Evolutionary conservation across 164 flowering plant species (phyloP).

Genomic region (Warburgia ugandensis): DNA sequence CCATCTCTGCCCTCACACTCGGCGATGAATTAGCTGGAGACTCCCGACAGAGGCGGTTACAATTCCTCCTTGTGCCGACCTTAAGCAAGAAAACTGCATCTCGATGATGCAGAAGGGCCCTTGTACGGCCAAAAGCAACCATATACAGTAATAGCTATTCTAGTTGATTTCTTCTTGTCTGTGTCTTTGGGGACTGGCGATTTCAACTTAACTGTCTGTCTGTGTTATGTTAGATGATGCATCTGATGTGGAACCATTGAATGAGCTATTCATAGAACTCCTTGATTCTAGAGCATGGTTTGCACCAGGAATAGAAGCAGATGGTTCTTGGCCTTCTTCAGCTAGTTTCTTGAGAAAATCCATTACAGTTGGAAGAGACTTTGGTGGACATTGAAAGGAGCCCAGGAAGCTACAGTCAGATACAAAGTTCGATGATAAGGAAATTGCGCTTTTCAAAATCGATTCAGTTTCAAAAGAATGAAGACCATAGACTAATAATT

Average conservation of each 20-base stretch:
- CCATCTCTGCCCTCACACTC: no score
- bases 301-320: conserved; percentile 24
- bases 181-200: conserved; percentile 44
- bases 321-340: conserved; percentile 31
- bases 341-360: conserved; percentile 42
- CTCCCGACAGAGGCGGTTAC: no score
- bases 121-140: conserved; percentile 1
- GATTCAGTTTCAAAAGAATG: no score
- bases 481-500: background rate
- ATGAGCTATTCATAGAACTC: conserved; percentile 17
- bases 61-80: no score
- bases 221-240: conserved; percentile 26
- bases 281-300: conserved; percentile 35
- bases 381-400: conserved; percentile 38
- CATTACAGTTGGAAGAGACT: conserved; percentile 49
- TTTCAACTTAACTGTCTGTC: conserved; percentile 31
- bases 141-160: background rate
- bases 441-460: background rate
- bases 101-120: no score
- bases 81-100: no score
- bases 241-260: conserved; percentile 29
- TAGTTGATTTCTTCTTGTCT: conserved; percentile 23
- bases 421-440: background rate
- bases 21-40: no score
- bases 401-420: conserved; percentile 41